Percentiles rank a stretch among this genome's conserved stretches.
Conservation (phyloP, 2,329 filamentous ascomycete genomes). For the Lachnellula hyalina region DNA sequence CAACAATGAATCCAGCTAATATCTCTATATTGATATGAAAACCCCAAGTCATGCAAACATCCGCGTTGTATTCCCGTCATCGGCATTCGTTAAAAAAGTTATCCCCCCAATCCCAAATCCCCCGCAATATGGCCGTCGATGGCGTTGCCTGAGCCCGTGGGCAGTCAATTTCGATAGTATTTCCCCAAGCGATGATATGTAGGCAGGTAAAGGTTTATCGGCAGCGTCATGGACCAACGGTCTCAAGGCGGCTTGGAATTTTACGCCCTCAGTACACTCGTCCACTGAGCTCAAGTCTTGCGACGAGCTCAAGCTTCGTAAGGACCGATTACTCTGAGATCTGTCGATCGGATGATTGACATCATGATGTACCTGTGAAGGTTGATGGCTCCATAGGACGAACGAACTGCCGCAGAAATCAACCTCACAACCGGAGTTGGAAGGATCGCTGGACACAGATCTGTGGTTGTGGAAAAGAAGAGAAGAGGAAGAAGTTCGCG, state of each 20-base stretch:
- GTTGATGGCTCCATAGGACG: conserved; percentile 70
- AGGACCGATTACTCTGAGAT: conserved; percentile 72
- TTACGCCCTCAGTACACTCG: conserved; percentile 59
- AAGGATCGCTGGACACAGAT: conserved; percentile 86
- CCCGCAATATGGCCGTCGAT: conserved; percentile 7
- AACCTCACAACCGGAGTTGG: conserved; percentile 64
- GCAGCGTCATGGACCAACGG: conserved; percentile 85
- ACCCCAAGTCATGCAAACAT: not conserved
- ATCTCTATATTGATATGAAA: too few species aligned
- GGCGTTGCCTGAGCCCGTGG: not conserved
- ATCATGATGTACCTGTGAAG: conserved; percentile 49
- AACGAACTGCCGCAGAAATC: conserved; percentile 83
- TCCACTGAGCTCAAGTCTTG: conserved; percentile 63
- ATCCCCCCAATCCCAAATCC: not conserved
- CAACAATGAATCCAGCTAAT: too few species aligned
- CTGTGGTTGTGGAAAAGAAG: conserved; percentile 48
- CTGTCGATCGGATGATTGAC: conserved; percentile 92
- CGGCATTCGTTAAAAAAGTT: too few species aligned
- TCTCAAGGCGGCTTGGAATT: conserved; percentile 85
- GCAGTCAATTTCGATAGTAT: not conserved
- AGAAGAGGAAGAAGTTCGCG: conserved; percentile 32
- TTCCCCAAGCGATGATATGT: conserved; percentile 19
- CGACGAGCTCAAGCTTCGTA: conserved; percentile 62
- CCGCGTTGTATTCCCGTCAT: not conserved
- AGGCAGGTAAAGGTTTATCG: conserved; percentile 45